These are phyloP conservation scores for Basipetospora chlamydospora DNA, from an alignment of 2,329 filamentous ascomycete species.

Conservation along the genomic window DNA sequence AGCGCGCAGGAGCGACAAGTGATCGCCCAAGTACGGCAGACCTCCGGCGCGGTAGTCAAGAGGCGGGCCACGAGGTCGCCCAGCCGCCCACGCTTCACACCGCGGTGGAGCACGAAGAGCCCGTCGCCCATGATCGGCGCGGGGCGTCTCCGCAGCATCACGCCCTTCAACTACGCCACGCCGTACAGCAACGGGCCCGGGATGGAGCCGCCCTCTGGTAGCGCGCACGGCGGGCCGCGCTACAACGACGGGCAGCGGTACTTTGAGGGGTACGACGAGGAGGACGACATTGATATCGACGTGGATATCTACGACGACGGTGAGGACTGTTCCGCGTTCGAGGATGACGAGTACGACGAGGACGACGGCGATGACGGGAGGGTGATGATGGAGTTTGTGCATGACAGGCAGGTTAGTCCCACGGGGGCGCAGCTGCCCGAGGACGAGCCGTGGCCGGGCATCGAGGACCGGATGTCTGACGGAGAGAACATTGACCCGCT, in stretches of 20 bases:
- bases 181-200: conserved; percentile 50
- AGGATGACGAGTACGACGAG: too few species aligned
- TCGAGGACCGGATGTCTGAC: conserved; percentile 35
- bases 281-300: conserved; percentile 15
- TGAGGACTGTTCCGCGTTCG: conserved; percentile 22
- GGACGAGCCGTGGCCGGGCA: conserved; percentile 42
- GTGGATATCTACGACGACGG: conserved; percentile 15
- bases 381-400: conserved; percentile 9
- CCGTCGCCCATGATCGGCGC: conserved; percentile 23
- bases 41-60: conserved; percentile 21
- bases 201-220: conserved; percentile 23
- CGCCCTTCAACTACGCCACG: conserved; percentile 60
- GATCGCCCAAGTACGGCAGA: not conserved
- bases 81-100: conserved; percentile 36
- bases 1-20: not conserved
- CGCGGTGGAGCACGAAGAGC: conserved; percentile 36
- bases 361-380: conserved; percentile 14
- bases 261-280: conserved; percentile 18
- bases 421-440: conserved; percentile 24
- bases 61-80: conserved; percentile 46
- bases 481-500: conserved; percentile 36
- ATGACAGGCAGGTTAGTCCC: conserved; percentile 8
- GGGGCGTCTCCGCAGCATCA: conserved; percentile 23
- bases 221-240: too few species aligned
- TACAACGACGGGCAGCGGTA: too few species aligned